Percentiles rank a stretch among this genome's conserved stretches.
Evolutionary conservation across 1,284 basidiomycete genomes (phyloP).

Genomic region (Sporisorium graminicola): DNA sequence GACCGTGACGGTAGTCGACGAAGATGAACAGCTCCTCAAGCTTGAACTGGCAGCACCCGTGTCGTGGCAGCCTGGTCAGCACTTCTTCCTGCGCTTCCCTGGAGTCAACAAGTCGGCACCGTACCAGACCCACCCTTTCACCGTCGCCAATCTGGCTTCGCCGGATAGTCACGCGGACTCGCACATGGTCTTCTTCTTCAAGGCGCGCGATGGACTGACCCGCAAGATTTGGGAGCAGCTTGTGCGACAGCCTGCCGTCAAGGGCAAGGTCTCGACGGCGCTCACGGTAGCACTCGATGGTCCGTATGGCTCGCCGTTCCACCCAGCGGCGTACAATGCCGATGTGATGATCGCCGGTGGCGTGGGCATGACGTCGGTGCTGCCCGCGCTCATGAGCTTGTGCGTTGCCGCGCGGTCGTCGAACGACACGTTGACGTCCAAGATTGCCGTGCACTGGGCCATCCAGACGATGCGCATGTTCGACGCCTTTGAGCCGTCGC

Average conservation of each 20-base stretch:
- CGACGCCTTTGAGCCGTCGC: conserved; percentile 22
- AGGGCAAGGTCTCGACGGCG: conserved; percentile 16
- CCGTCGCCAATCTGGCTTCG: conserved; percentile 56
- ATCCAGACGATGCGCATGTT: conserved; percentile 15
- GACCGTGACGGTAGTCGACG: conserved; percentile 30
- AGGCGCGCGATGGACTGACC: conserved; percentile 48
- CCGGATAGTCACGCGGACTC: conserved; percentile 28
- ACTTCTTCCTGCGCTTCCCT: conserved; percentile 64
- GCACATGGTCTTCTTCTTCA: conserved; percentile 49
- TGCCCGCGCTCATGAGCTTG: conserved; percentile 44
- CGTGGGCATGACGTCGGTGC: conserved; percentile 48
- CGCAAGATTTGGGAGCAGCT: conserved; percentile 26
- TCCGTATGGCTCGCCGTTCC: conserved; percentile 52
- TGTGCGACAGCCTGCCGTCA: conserved; percentile 13
- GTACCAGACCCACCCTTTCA: conserved; percentile 61
- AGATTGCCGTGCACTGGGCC: conserved; percentile 30
- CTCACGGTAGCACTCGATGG: conserved; percentile 49
- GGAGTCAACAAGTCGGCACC: conserved; percentile 34
- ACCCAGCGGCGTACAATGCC: conserved; percentile 32
- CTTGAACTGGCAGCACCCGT: conserved; percentile 48
- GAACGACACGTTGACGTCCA: conserved; percentile 10
- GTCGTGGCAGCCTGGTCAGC: conserved; percentile 59
- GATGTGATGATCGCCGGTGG: conserved; percentile 54
- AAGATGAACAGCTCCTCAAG: conserved; percentile 37
- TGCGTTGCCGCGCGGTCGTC: conserved; percentile 20